Percentiles rank a stretch among this genome's conserved stretches.
These are phyloP conservation scores for Ophiosphaerella herpotricha DNA, from an alignment of 2,329 filamentous ascomycete genomes.

Conservation along the genomic window DNA sequence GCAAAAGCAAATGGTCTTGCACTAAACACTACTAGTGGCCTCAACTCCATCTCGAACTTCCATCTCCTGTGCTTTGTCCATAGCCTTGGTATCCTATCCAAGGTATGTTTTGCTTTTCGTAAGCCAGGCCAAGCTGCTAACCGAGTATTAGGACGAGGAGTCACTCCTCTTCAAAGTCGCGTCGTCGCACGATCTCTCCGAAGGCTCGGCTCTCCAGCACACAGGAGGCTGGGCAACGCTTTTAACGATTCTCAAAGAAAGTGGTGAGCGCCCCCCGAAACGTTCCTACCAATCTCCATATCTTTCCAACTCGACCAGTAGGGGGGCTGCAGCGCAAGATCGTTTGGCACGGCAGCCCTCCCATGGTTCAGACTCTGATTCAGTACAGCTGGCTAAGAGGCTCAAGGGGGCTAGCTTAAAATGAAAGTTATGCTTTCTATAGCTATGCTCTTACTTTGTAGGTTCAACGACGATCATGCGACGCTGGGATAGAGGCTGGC, in stretches of 20 bases:
- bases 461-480: conserved; percentile 21
- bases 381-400: conserved; percentile 67
- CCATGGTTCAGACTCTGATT: conserved; percentile 54
- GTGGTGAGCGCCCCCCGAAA: conserved; percentile 94
- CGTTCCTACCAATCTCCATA: conserved; percentile 49
- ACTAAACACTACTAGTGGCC: conserved; percentile 65
- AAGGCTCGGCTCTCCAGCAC: conserved; percentile 81
- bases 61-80: conserved; percentile 90
- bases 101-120: conserved; percentile 60
- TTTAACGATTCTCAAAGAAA: conserved; percentile 90
- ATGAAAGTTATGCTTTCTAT: conserved; percentile 31
- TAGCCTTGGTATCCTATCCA: conserved; percentile 77
- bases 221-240: conserved; percentile 93
- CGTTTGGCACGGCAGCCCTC: conserved; percentile 32
- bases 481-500: conserved; percentile 1
- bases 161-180: conserved; percentile 83
- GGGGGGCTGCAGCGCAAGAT: conserved; percentile 39
- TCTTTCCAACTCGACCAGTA: conserved; percentile 39
- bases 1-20: conserved; percentile 56
- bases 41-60: conserved; percentile 83
- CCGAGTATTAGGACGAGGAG: conserved; percentile 76
- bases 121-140: conserved; percentile 10
- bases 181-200: conserved; percentile 76
- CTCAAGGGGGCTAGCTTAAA: conserved; percentile 65
- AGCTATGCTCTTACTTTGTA: conserved; percentile 22